phyloP scores from a whole-genome alignment of 805 yeast genomes.

The Yarrowia sp. region DNA sequence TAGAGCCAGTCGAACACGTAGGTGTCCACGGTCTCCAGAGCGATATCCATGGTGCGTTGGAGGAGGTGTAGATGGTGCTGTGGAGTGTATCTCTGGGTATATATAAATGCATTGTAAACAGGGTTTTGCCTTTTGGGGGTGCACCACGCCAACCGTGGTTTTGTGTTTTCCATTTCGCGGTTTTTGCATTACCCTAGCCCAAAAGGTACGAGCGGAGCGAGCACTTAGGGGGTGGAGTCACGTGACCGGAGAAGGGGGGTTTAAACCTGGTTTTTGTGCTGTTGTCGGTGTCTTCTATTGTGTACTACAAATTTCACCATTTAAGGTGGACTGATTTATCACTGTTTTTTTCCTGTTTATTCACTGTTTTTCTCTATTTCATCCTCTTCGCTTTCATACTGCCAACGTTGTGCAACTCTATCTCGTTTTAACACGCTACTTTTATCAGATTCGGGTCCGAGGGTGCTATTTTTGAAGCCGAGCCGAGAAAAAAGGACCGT shows the following conservation, averaged over 20 bases:
- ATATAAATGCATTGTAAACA: constrained; percentile 7
- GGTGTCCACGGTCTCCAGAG: constrained; percentile 79
- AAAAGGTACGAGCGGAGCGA: constrained; percentile 13
- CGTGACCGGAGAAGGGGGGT: not conserved
- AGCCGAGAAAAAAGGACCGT: no score
- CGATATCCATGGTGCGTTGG: constrained; percentile 76
- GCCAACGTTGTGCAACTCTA: constrained; percentile 24
- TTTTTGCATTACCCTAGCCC: constrained; percentile 20
- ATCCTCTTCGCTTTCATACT: not conserved
- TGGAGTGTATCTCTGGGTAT: not conserved
- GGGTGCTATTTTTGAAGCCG: not conserved
- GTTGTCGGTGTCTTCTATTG: no score
- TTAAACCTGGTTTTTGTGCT: no score
- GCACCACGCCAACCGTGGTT: not conserved
- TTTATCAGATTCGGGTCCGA: constrained; percentile 31
- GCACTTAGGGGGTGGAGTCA: not conserved
- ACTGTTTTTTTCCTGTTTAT: not conserved
- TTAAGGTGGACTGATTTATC: no score
- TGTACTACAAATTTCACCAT: no score
- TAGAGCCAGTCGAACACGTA: constrained; percentile 76
- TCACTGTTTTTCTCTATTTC: not conserved
- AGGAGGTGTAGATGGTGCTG: not conserved
- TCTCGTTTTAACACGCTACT: constrained; percentile 4
- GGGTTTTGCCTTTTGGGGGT: constrained; percentile 22
- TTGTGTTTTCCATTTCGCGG: not conserved